Evolutionary conservation across 164 flowering plant genomes (phyloP).

Genomic region (Cinnamomum chago): DNA sequence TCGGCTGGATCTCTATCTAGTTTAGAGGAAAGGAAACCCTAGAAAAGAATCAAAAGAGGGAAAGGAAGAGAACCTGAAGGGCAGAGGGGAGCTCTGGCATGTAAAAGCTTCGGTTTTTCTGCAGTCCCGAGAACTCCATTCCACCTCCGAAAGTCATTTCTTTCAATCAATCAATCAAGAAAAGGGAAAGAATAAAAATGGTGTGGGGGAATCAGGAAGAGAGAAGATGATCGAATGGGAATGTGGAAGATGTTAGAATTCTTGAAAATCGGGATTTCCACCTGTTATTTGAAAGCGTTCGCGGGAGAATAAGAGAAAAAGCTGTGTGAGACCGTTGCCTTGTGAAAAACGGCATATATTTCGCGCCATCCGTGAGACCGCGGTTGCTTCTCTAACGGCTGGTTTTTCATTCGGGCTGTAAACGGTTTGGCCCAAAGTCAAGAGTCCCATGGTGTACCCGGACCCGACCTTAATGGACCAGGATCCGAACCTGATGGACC

Average conservation of each 20-base stretch:
- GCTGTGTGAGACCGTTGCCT: background rate
- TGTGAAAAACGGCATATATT: background rate
- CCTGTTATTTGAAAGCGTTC: too few relatives aligned
- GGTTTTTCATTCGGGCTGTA: too few relatives aligned
- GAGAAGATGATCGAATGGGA: background rate
- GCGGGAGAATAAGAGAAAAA: conserved; percentile 10
- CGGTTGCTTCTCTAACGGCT: too few relatives aligned
- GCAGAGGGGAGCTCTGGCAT: conserved; percentile 22
- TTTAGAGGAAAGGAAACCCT: too few relatives aligned
- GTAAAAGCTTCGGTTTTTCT: conserved; percentile 18
- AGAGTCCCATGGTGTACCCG: too few relatives aligned
- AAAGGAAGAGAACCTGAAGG: conserved; percentile 14
- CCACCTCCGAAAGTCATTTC: conserved; percentile 9
- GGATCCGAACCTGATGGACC: too few relatives aligned
- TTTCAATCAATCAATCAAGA: background rate
- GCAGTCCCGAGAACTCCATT: conserved; percentile 17
- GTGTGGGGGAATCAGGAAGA: background rate
- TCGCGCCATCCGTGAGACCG: too few relatives aligned
- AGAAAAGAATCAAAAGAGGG: too few relatives aligned
- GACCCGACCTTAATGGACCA: too few relatives aligned
- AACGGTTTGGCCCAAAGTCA: too few relatives aligned
- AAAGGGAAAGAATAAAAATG: background rate
- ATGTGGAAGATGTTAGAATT: background rate
- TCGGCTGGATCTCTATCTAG: too few relatives aligned
- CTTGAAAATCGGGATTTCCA: background rate